Evolutionary conservation across 2,329 filamentous ascomycete species (phyloP).

Genomic region (Penicillium griseofulvum): DNA sequence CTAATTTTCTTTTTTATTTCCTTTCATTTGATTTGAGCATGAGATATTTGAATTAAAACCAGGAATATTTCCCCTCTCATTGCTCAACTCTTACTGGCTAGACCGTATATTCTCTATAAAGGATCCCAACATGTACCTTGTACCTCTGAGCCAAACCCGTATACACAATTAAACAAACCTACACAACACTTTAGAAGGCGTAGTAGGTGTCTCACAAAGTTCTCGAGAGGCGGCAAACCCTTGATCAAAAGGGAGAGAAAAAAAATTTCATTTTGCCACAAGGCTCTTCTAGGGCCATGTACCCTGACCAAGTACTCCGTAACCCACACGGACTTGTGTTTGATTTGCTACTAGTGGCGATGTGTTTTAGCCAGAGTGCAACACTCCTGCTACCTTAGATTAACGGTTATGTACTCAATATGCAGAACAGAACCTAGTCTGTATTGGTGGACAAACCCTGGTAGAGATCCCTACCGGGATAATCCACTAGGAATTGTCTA

Average conservation of each 20-base stretch:
- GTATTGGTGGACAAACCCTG: not conserved
- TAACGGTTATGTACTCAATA: conserved; percentile 3
- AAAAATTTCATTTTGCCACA: not conserved
- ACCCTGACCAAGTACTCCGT: not conserved
- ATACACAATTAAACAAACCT: conserved; percentile 3
- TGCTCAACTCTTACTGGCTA: not conserved
- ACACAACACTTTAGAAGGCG: not conserved
- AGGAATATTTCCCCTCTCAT: not conserved
- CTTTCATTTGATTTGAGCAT: not conserved
- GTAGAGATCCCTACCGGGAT: conserved; percentile 1
- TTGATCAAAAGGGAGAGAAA: not conserved
- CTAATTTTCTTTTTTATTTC: not conserved
- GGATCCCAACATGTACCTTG: not conserved
- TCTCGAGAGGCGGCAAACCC: not conserved
- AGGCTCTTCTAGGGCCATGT: not conserved
- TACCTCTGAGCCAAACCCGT: not conserved
- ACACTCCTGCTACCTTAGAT: conserved; percentile 4
- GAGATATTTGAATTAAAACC: not conserved
- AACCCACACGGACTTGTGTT: not conserved
- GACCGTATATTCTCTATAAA: not conserved
- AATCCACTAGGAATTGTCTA: not conserved
- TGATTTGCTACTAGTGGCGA: conserved; percentile 6
- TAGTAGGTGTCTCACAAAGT: not conserved
- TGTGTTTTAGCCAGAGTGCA: conserved; percentile 4
- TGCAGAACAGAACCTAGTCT: not conserved